Evolutionary conservation across 768 basidiomycete species (phyloP), one percentile per base, ranked within the genome.

Genomic region (Pholiota molesta): DNA sequence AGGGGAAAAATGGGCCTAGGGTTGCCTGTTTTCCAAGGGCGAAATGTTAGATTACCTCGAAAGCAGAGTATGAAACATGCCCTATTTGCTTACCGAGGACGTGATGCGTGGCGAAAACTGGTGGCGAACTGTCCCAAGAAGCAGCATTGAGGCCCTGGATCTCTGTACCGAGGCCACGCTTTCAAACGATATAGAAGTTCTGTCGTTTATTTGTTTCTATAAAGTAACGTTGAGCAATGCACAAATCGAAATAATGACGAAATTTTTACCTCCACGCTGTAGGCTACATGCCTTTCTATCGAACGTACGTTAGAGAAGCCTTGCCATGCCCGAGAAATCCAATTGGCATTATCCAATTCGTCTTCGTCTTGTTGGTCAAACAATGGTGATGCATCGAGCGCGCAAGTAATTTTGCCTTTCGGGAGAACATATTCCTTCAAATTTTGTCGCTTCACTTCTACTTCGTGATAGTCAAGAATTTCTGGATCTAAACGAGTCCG

Each of bases 41-140:
- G 61, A 66, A 57, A 63, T 40, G 55, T 19, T n/a, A 19, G 21
- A 35, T 37, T 6, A 47, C 35, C 37, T 23, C 26, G 16, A 31
- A 56, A 42, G 19, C 14, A n/a, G 17, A 51, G 47, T 17, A 4
- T 35, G 11, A 33, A 28, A 6, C 52, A 52, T 11, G 8, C 16
- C 16, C 49, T 8, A 33, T 16, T 55, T 23, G 10, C 74, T 54
- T 71, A 81, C 86, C 73, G 81, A 76, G n/a, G 81, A 75, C 47
- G 73, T 71, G 60, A 86, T 68, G 54, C 85, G 83, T 14, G 91
- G 90, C 29, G 91, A 91, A 69, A 86, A 86, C 67, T 92, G 90
- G 72, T 94, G 89, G 60, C 83, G 84, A 52, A 95, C 73, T 2
- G 92, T 92, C 39, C 90, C 91, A 26, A 85, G 70, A 40, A 95